These are phyloP conservation scores for Phyllostachys edulis DNA, from an alignment of 176 grass and related monocot genomes.

Conservation along the genomic window DNA sequence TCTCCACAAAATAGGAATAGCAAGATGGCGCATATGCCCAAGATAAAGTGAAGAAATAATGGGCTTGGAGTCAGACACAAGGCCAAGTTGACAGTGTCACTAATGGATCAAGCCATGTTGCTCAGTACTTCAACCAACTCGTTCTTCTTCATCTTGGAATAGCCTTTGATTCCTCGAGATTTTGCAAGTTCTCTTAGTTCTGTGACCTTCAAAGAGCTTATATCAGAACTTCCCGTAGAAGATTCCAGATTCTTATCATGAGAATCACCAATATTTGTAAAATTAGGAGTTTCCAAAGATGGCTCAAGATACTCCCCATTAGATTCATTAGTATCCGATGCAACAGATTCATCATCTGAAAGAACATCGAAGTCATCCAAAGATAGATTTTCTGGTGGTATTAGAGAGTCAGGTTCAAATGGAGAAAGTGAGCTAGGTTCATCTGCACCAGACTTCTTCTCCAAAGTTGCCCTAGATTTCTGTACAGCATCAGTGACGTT, in stretches of 20 bases:
- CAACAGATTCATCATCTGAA: constrained; percentile 41
- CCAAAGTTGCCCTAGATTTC: constrained; percentile 19
- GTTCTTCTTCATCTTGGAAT: constrained; percentile 84
- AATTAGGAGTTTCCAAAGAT: constrained; percentile 31
- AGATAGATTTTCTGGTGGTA: constrained; percentile 26
- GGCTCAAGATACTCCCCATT: constrained; percentile 21
- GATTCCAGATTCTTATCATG: constrained; percentile 16
- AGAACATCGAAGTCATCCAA: constrained; percentile 31
- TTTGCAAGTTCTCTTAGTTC: constrained; percentile 68
- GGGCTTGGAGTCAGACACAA: too few relatives aligned
- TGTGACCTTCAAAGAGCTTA: constrained; percentile 56
- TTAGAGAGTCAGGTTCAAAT: constrained; percentile 28
- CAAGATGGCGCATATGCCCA: not conserved
- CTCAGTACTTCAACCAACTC: constrained; percentile 61
- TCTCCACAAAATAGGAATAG: not conserved
- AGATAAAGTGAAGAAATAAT: constrained; percentile 18
- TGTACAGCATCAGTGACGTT: constrained; percentile 3
- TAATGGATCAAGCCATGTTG: constrained; percentile 11
- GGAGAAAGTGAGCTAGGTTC: constrained; percentile 1
- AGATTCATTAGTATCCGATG: constrained; percentile 24
- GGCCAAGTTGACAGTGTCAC: too few relatives aligned
- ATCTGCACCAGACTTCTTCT: constrained; percentile 28
- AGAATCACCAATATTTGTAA: constrained; percentile 1
- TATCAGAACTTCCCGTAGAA: constrained; percentile 26
- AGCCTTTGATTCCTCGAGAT: constrained; percentile 63